phyloP scores from a whole-genome alignment of 73 alveolate species.

The Tetrahymena borealis region DNA sequence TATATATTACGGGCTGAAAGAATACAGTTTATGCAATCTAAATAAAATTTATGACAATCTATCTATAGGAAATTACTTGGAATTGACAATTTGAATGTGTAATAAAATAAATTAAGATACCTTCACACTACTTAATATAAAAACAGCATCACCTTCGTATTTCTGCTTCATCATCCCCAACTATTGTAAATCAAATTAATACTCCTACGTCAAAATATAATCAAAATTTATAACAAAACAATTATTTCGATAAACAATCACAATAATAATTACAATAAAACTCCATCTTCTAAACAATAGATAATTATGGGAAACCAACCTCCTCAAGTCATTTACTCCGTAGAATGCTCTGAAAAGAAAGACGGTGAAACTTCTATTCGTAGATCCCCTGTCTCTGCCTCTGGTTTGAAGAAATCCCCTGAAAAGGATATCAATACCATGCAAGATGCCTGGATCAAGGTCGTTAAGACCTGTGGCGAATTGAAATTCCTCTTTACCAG shows the following conservation, averaged over 20 bases:
- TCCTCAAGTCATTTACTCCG: conserved; percentile 44
- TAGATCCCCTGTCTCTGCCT: conserved; percentile 59
- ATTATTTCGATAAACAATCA: not conserved
- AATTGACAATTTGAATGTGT: not conserved
- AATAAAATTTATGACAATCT: not conserved
- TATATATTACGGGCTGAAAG: not conserved
- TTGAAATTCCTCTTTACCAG: not conserved
- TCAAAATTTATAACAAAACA: not conserved
- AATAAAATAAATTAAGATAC: not conserved
- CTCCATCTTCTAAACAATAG: not conserved
- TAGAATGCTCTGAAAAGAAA: conserved; percentile 55
- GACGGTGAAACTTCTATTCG: conserved; percentile 63
- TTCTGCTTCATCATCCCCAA: not conserved
- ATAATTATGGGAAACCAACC: not conserved
- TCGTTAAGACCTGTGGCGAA: not conserved
- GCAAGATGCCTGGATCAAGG: not conserved
- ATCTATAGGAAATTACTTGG: not conserved
- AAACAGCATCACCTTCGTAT: not conserved
- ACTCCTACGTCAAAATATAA: not conserved
- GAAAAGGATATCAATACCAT: not conserved
- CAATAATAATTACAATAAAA: not conserved
- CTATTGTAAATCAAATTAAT: not conserved
- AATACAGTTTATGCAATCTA: not conserved
- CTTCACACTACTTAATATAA: not conserved
- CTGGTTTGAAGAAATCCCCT: not conserved